A percentile compares a stretch with the other conserved stretches of the same genome.
These are phyloP conservation scores for Ophiorrhiza pumila DNA, from an alignment of 257 asterid species.

Conservation along the genomic window DNA sequence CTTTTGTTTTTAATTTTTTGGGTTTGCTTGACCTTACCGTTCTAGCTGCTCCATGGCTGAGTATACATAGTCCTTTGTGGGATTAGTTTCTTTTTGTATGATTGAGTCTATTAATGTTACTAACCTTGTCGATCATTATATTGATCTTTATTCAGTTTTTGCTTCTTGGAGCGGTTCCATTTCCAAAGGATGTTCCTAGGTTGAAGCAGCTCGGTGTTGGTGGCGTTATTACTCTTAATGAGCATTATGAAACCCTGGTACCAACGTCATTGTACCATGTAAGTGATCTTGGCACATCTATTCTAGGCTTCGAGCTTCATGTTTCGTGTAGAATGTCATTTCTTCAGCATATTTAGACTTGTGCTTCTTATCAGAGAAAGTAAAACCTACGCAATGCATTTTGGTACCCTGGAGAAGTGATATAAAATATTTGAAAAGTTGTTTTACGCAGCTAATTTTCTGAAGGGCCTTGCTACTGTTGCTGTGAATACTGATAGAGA, in stretches of 20 bases:
- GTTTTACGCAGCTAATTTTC: not conserved
- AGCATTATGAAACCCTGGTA: conserved; percentile 89
- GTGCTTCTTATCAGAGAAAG: not conserved
- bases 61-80: not conserved
- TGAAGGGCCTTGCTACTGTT: conserved; percentile 2
- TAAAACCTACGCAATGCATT: not conserved
- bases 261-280: conserved; percentile 81
- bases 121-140: not conserved
- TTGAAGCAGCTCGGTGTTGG: conserved; percentile 95
- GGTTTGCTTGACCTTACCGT: not conserved
- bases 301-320: not conserved
- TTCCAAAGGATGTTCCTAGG: conserved; percentile 80
- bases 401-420: not conserved
- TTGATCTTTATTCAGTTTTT: conserved; percentile 48
- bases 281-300: conserved; percentile 28
- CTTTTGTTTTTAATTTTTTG: not conserved
- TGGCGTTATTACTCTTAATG: conserved; percentile 89
- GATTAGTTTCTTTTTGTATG: not conserved
- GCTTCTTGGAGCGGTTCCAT: conserved; percentile 92
- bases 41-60: not conserved
- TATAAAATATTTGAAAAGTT: not conserved
- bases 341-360: not conserved
- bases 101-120: not conserved
- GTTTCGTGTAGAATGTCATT: not conserved
- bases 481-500: not conserved